Conservation (phyloP, 1,284 basidiomycete species). For the Takashimella koratensis region DNA sequence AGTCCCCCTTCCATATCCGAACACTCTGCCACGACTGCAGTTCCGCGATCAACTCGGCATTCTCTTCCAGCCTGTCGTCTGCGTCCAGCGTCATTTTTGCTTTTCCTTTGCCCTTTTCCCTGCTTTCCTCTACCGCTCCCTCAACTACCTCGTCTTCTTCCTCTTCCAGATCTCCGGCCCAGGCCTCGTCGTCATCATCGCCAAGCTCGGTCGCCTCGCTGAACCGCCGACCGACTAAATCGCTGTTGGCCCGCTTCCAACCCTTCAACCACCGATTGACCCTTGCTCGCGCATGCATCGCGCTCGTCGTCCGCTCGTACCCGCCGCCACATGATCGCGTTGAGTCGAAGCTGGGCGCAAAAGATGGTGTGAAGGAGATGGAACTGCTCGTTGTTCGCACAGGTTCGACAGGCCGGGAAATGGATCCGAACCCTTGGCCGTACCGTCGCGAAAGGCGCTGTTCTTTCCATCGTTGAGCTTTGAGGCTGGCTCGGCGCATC, state of each 20-base stretch:
- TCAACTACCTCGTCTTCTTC: slow-evolving; percentile 2
- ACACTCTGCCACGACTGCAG: slow-evolving; percentile 39
- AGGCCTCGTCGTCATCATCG: slow-evolving; percentile 5
- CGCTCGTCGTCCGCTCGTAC: slow-evolving; percentile 31
- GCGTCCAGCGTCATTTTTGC: not conserved
- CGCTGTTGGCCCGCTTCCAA: not conserved
- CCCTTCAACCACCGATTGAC: not conserved
- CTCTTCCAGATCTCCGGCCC: slow-evolving; percentile 4
- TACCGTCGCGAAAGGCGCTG: not conserved
- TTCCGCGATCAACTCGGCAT: slow-evolving; percentile 32
- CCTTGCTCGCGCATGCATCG: slow-evolving; percentile 33
- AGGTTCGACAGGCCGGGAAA: not conserved
- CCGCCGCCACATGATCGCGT: slow-evolving; percentile 22
- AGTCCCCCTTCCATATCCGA: slow-evolving; percentile 24
- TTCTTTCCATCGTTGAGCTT: slow-evolving; percentile 40
- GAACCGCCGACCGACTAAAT: not conserved
- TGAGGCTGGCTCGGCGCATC: slow-evolving; percentile 35
- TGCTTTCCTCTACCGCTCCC: not conserved
- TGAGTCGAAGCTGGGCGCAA: slow-evolving; percentile 40
- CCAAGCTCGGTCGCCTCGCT: slow-evolving; percentile 1
- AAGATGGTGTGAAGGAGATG: slow-evolving; percentile 16
- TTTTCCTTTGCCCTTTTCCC: slow-evolving; percentile 14
- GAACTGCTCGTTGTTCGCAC: not conserved
- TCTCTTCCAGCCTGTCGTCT: slow-evolving; percentile 29
- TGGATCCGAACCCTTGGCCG: not conserved